Percentiles rank a stretch among this genome's conserved stretches.
These are phyloP conservation scores for Wickerhamomyces pijperi DNA, from an alignment of 805 yeast genomes.

Conservation along the genomic window DNA sequence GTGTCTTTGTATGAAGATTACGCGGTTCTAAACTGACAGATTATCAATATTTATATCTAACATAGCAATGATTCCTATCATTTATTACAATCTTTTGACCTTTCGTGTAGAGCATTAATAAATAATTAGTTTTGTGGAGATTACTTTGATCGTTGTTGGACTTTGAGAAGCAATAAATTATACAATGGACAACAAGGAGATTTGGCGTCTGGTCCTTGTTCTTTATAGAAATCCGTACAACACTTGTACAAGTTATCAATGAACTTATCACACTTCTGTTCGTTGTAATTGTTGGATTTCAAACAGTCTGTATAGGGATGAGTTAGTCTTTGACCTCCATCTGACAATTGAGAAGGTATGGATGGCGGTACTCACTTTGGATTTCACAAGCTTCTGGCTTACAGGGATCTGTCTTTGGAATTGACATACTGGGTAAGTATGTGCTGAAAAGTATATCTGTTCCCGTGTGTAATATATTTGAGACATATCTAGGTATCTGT, in stretches of 20 bases:
- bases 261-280: constrained; percentile 55
- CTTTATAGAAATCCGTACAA: constrained; percentile 54
- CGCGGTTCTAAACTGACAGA: constrained; percentile 72
- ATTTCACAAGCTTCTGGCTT: constrained; percentile 75
- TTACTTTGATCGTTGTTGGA: constrained; percentile 37
- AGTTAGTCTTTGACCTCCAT: background rate
- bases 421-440: too few relatives aligned
- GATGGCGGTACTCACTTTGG: constrained; percentile 37
- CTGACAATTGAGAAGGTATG: background rate
- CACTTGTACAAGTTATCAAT: constrained; percentile 70
- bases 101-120: background rate
- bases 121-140: too few relatives aligned
- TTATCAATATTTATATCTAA: background rate
- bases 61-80: background rate
- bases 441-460: too few relatives aligned
- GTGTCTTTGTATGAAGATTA: constrained; percentile 34
- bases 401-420: constrained; percentile 33
- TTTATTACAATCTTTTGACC: too few relatives aligned
- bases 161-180: constrained; percentile 45
- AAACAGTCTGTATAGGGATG: constrained; percentile 42
- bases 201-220: constrained; percentile 45
- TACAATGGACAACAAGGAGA: constrained; percentile 77
- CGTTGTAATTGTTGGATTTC: constrained; percentile 50
- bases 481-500: too few relatives aligned
- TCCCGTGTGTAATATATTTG: too few relatives aligned